Evolutionary conservation across 2,329 filamentous ascomycete genomes (phyloP).

Genomic region (Monosporascus sp.): DNA sequence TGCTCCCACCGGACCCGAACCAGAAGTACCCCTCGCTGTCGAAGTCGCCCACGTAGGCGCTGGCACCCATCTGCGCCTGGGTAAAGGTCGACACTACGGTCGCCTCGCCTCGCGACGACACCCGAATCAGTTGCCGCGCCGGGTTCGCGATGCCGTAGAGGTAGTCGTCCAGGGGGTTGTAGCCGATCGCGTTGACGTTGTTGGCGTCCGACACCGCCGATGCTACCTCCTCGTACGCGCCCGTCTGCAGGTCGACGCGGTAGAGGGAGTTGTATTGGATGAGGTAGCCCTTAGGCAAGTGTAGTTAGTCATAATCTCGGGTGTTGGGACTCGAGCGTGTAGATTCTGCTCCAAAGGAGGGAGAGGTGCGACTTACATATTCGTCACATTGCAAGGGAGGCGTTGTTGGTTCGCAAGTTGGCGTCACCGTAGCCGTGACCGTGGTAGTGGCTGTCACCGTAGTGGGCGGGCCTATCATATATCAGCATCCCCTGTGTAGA

Average conservation of each 20-base stretch:
- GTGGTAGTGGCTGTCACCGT: neutral
- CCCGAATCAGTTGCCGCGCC: neutral
- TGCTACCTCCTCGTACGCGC: neutral
- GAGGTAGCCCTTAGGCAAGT: neutral
- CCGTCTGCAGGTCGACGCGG: slow-evolving; percentile 1
- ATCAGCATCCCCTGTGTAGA: neutral
- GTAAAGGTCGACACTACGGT: neutral
- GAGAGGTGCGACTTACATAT: neutral
- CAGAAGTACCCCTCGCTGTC: neutral
- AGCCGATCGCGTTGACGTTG: slow-evolving; percentile 3
- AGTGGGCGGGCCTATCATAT: neutral
- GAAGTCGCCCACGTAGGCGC: neutral
- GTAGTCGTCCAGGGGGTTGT: slow-evolving; percentile 2
- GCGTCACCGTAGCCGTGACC: neutral
- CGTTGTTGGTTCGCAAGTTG: neutral
- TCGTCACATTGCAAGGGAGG: neutral
- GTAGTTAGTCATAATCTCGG: neutral
- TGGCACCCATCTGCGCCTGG: neutral
- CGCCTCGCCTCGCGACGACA: neutral
- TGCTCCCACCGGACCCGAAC: neutral
- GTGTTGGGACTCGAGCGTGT: neutral
- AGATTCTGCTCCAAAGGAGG: neutral
- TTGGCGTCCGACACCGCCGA: neutral
- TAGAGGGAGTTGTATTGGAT: neutral
- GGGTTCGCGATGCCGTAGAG: slow-evolving; percentile 1